Conservation (phyloP, 805 yeast species). For the Starmera dryadoides region DNA sequence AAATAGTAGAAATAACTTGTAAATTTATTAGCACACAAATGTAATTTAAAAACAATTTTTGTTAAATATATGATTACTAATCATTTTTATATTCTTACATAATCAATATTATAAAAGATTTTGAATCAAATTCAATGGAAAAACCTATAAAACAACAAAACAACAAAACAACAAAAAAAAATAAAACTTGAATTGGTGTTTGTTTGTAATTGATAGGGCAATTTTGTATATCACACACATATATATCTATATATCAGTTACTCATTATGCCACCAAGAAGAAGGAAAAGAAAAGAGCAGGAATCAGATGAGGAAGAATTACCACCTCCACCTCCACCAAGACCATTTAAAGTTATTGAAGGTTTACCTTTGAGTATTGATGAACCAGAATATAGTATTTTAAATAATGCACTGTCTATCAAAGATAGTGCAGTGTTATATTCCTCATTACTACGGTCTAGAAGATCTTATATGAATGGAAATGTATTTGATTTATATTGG, state of each 20-base stretch:
- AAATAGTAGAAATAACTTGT: too few species aligned
- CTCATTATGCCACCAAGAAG: constrained; percentile 17
- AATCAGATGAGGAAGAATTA: constrained; percentile 19
- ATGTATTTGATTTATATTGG: constrained; percentile 78
- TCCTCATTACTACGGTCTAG: constrained; percentile 71
- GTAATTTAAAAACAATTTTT: too few species aligned
- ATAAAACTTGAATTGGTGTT: too few species aligned
- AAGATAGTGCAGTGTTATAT: constrained; percentile 68
- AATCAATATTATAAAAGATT: too few species aligned
- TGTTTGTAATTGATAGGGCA: neutral
- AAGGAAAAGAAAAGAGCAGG: constrained; percentile 12
- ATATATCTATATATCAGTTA: too few species aligned
- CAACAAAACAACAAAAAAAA: too few species aligned
- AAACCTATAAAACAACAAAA: too few species aligned
- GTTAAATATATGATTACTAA: too few species aligned
- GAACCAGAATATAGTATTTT: constrained; percentile 59
- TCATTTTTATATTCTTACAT: too few species aligned
- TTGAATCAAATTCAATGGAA: too few species aligned
- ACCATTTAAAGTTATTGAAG: constrained; percentile 62
- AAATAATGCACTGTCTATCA: constrained; percentile 58
- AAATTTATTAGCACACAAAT: too few species aligned
- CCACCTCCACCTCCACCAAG: constrained; percentile 23
- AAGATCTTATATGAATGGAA: constrained; percentile 53
- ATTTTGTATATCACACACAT: too few species aligned
- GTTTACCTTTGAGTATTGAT: constrained; percentile 58